Conservation (phyloP, 495 filamentous ascomycete species). For the Stereocaulon alpinum region DNA sequence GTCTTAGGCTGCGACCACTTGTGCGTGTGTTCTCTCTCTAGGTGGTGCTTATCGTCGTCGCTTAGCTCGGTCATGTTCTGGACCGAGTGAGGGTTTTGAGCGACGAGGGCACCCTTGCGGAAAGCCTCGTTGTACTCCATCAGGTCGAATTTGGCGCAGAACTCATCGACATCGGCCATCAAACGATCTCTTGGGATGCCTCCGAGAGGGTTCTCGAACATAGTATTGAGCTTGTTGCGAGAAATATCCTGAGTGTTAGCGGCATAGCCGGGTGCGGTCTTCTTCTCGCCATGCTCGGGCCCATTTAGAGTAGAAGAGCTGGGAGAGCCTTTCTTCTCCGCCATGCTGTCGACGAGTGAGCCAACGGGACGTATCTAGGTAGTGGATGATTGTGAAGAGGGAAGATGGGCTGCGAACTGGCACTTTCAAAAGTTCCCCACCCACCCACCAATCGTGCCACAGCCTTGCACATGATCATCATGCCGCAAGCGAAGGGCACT, state of each 20-base stretch:
- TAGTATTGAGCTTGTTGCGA: conserved; percentile 25
- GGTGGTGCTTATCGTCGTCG: conserved; percentile 43
- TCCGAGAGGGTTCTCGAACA: conserved; percentile 43
- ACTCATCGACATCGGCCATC: conserved; percentile 38
- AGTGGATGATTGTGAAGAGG: background rate
- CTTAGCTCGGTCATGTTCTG: conserved; percentile 45
- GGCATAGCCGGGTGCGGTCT: background rate
- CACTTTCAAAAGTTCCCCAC: background rate
- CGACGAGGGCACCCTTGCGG: conserved; percentile 61
- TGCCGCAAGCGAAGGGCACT: background rate
- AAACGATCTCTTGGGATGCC: conserved; percentile 39
- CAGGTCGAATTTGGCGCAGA: conserved; percentile 36
- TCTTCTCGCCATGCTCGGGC: background rate
- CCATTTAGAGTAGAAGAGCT: background rate
- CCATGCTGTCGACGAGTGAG: background rate
- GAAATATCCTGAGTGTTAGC: conserved; percentile 21
- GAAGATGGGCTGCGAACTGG: background rate
- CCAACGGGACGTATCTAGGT: background rate
- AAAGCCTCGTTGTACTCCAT: conserved; percentile 42
- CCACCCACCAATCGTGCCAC: background rate
- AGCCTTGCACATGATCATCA: background rate
- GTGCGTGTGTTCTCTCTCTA: conserved; percentile 53
- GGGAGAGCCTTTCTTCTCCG: background rate
- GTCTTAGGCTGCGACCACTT: conserved; percentile 63
- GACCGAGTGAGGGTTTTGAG: conserved; percentile 46